Evolutionary conservation across 129 eudicot genomes (phyloP), one percentile per base, ranked within the genome.

Genomic region (Rutidosis leptorrhynchoides): DNA sequence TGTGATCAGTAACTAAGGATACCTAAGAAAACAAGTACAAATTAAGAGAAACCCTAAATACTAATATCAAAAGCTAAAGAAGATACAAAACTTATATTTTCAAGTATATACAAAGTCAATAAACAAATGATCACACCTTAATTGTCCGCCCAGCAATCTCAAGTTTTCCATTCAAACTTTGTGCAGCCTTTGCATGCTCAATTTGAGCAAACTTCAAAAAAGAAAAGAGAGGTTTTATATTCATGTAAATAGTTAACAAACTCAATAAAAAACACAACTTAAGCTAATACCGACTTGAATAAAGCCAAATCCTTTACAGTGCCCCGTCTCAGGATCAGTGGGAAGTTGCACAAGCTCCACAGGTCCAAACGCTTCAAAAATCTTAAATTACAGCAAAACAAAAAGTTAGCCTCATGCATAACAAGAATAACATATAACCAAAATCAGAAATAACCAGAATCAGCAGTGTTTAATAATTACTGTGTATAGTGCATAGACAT

Each of bases 251-350:
- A 11, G 61, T 21, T 16, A 69, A n/a, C 4, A 22, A 69, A 19
- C 22, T 49, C 4, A 7, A 49, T 6, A 5, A 23, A 69, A 33
- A 73, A 26, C 15, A 9, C 3, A 21, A 61, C 20, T 28, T 1
- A 40, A 1, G 2, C 26, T 12, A 79, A 77, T 58, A 83, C 96
- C 64, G 62, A 92, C 98, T 75, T 92, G 98, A 71, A 92, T 74
- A 83, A 92, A 92, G 68, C 96, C 98, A 71, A 85, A 92, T 45
- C 98, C 98, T 85, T 92, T 92, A 79, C 98, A 92, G 64, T 92
- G 96, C 27, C 98, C 98, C 1, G 98, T 81, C 77, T 92, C 98
- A 60, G 84, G 94, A 72, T 92, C 98, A 8, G 89, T 76, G 26
- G 98, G 98, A 9, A 92, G 74, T 79, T 92, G 96, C 69, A 92